These are phyloP conservation scores for Fusarium torulosum DNA, from an alignment of 2,329 filamentous ascomycete species.

Conservation along the genomic window DNA sequence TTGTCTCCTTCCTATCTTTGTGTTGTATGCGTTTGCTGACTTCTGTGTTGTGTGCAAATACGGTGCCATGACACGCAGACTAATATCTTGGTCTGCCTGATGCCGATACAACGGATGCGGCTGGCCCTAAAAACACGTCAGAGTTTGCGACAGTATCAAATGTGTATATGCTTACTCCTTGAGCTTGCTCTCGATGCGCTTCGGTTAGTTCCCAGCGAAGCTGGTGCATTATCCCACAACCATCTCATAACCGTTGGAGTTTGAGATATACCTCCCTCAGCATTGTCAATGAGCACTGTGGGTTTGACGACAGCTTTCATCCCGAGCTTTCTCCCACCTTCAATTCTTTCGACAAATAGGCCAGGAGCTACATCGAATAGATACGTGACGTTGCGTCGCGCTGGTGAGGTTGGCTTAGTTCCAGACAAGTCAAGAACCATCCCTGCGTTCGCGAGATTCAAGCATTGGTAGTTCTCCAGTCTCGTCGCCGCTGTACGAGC, in stretches of 20 bases:
- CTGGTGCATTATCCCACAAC: constrained; percentile 50
- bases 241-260: constrained; percentile 53
- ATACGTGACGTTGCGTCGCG: constrained; percentile 51
- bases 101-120: constrained; percentile 33
- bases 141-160: constrained; percentile 43
- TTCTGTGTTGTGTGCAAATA: constrained; percentile 7
- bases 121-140: constrained; percentile 47
- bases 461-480: constrained; percentile 55
- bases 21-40: constrained; percentile 18
- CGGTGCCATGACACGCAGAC: background rate
- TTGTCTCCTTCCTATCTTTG: background rate
- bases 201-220: constrained; percentile 33
- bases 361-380: constrained; percentile 55
- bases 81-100: constrained; percentile 38
- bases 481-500: constrained; percentile 53
- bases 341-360: constrained; percentile 54
- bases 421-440: constrained; percentile 48
- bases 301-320: constrained; percentile 53
- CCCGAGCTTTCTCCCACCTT: constrained; percentile 51
- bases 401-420: constrained; percentile 47
- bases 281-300: constrained; percentile 51
- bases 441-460: constrained; percentile 53
- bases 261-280: constrained; percentile 46
- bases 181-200: constrained; percentile 38
- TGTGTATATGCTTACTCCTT: constrained; percentile 48